These are phyloP conservation scores for Alloascoidea africana DNA, from an alignment of 805 yeast species.

Conservation along the genomic window DNA sequence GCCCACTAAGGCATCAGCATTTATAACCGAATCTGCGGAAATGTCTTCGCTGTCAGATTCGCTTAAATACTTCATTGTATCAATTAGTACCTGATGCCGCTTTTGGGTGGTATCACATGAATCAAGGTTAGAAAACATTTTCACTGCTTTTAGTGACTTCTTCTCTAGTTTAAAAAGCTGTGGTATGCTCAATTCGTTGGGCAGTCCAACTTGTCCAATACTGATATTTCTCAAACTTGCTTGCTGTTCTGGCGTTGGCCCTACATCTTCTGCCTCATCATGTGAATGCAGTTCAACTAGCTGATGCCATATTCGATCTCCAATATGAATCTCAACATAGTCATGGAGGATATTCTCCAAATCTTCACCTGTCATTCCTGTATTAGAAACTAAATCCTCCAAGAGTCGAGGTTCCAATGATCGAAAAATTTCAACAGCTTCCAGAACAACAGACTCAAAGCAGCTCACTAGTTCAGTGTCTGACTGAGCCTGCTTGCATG, in stretches of 20 bases:
- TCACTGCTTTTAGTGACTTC: slow-evolving; percentile 34
- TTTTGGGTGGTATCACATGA: slow-evolving; percentile 12
- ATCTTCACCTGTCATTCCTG: slow-evolving; percentile 15
- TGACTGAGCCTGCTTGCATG: slow-evolving; percentile 2
- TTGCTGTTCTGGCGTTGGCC: slow-evolving; percentile 11
- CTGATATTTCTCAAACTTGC: slow-evolving; percentile 19
- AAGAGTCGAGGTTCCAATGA: slow-evolving; percentile 14
- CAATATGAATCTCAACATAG: slow-evolving; percentile 57
- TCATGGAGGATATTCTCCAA: slow-evolving; percentile 40
- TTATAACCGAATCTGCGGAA: slow-evolving; percentile 22
- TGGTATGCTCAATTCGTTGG: slow-evolving; percentile 12
- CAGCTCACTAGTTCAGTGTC: slow-evolving; percentile 15
- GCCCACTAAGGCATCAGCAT: slow-evolving; percentile 73
- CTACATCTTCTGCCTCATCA: slow-evolving; percentile 11
- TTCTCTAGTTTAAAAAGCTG: slow-evolving; percentile 21
- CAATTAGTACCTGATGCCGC: slow-evolving; percentile 22
- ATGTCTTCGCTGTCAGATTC: slow-evolving; percentile 9
- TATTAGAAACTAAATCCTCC: slow-evolving; percentile 12
- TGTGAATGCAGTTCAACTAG: slow-evolving; percentile 16
- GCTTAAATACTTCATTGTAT: slow-evolving; percentile 32
- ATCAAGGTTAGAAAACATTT: slow-evolving; percentile 31
- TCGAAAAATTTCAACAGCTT: slow-evolving; percentile 20
- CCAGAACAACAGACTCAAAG: slow-evolving; percentile 16
- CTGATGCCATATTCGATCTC: slow-evolving; percentile 49
- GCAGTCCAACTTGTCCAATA: slow-evolving; percentile 27